Percentiles rank a stretch among this genome's conserved stretches.
Conservation (phyloP, 2,329 filamentous ascomycete genomes). For the Neofusicoccum kwambonambiense region DNA sequence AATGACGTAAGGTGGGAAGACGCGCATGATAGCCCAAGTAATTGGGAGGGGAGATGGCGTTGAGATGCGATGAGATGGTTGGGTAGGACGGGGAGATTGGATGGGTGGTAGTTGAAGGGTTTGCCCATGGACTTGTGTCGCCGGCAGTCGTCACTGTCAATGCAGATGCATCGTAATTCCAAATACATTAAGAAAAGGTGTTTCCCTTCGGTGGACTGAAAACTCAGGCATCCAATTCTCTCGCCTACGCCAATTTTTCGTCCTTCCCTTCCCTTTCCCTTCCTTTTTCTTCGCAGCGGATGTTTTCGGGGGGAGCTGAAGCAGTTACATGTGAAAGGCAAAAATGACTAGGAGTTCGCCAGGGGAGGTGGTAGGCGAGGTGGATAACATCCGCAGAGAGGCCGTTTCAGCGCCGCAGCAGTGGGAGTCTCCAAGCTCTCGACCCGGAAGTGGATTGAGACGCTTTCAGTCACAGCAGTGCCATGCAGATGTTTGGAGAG, state of each 20-base stretch:
- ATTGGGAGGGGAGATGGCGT: neutral
- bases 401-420: slow-evolving; percentile 11
- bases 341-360: neutral
- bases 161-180: neutral
- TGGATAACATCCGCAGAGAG: slow-evolving; percentile 6
- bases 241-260: slow-evolving; percentile 2
- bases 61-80: neutral
- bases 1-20: neutral
- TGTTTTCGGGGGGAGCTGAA: neutral
- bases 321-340: neutral
- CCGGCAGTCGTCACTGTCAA: neutral
- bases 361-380: neutral
- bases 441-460: slow-evolving; percentile 7
- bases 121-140: neutral
- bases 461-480: slow-evolving; percentile 8
- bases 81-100: neutral
- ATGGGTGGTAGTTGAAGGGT: neutral
- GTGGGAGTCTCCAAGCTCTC: slow-evolving; percentile 6
- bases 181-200: slow-evolving; percentile 7
- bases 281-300: neutral
- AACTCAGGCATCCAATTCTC: slow-evolving; percentile 8
- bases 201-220: neutral
- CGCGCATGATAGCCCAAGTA: neutral
- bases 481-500: slow-evolving; percentile 11
- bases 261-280: neutral